These are phyloP conservation scores for Epichloe gansuensis DNA, from an alignment of 2,329 filamentous ascomycete genomes.

Conservation along the genomic window DNA sequence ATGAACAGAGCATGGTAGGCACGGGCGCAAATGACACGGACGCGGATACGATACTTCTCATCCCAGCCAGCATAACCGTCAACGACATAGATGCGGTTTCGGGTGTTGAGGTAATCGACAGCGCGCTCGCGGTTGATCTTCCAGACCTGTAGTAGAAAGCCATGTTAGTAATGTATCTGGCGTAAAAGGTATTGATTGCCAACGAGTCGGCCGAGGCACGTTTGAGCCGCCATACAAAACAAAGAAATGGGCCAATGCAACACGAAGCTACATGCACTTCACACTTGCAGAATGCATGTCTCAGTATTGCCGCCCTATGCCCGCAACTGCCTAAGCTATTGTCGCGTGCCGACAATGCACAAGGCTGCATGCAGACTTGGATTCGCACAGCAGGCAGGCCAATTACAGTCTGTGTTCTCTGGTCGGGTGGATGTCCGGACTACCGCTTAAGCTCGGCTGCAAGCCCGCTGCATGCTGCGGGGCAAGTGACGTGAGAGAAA, in stretches of 20 bases:
- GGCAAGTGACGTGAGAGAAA: not conserved
- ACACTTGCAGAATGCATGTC: not conserved
- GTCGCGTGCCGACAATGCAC: not conserved
- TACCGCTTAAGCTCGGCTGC: conserved; percentile 9
- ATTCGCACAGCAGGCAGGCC: no score
- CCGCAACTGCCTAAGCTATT: not conserved
- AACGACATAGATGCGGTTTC: conserved; percentile 96
- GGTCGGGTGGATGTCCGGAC: not conserved
- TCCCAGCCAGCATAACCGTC: conserved; percentile 98
- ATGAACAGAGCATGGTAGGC: conserved; percentile 99
- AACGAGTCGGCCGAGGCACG: not conserved
- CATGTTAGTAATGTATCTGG: not conserved
- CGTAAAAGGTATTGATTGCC: not conserved
- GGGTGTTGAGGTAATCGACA: conserved; percentile 97
- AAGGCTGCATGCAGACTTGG: not conserved
- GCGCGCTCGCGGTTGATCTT: conserved; percentile 98
- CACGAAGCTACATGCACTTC: not conserved
- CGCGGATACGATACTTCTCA: conserved; percentile 92
- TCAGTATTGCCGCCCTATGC: not conserved
- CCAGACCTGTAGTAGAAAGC: conserved; percentile 61
- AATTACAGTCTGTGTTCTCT: no score
- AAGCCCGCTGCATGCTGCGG: not conserved
- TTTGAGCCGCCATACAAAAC: no score
- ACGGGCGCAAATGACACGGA: conserved; percentile 94
- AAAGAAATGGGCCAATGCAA: not conserved